A percentile compares a stretch with the other conserved stretches of the same genome.
Conservation (phyloP, 768 basidiomycete genomes). For the Leccinellum rugosiceps region DNA sequence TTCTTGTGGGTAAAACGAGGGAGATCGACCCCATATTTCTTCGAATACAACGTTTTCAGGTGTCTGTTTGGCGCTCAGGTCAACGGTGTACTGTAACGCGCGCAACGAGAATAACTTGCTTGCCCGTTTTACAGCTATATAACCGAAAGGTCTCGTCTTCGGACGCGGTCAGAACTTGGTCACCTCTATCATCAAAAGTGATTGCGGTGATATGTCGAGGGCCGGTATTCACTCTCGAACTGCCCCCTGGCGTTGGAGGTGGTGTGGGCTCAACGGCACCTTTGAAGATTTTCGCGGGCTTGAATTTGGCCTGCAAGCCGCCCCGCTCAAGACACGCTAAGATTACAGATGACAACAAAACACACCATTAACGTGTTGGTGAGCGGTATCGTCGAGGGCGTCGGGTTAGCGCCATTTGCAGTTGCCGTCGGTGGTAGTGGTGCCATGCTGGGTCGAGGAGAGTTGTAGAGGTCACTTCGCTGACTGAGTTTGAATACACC, state of each 20-base stretch:
- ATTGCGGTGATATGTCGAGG: constrained; percentile 83
- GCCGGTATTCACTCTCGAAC: constrained; percentile 35
- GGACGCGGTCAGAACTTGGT: constrained; percentile 77
- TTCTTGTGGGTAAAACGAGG: constrained; percentile 94
- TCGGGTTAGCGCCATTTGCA: constrained; percentile 30
- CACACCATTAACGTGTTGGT: constrained; percentile 51
- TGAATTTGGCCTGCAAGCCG: constrained; percentile 59
- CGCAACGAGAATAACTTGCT: constrained; percentile 60
- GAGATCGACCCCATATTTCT: constrained; percentile 95
- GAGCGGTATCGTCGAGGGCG: constrained; percentile 40
- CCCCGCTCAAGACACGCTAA: not conserved
- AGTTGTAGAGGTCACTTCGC: constrained; percentile 1
- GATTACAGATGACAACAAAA: not conserved
- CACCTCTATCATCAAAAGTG: constrained; percentile 88
- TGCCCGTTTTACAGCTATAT: constrained; percentile 88
- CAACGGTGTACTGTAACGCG: constrained; percentile 22
- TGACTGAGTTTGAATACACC: constrained; percentile 57
- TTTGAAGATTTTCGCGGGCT: constrained; percentile 88
- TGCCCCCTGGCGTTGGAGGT: constrained; percentile 43
- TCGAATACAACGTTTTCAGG: constrained; percentile 77
- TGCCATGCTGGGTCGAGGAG: constrained; percentile 34
- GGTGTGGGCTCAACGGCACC: constrained; percentile 63
- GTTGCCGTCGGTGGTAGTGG: constrained; percentile 38
- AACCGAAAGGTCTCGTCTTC: constrained; percentile 92
- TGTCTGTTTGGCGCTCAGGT: constrained; percentile 46